Evolutionary conservation across 1,284 basidiomycete genomes (phyloP), one percentile per base, ranked within the genome.

Genomic region (Ustanciosporium gigantosporum): DNA sequence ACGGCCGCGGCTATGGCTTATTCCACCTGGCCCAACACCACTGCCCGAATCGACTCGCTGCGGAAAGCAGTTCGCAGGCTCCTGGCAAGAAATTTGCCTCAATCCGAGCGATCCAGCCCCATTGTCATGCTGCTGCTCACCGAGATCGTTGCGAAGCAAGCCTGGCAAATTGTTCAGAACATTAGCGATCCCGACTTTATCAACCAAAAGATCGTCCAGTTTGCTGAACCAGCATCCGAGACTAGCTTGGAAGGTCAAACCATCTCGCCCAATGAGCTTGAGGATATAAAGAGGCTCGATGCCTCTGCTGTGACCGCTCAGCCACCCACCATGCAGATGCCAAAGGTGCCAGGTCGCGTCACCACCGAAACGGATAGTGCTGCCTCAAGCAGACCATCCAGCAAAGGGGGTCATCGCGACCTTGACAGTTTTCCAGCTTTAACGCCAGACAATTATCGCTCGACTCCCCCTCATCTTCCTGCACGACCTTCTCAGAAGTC

Each of bases 121-220:
- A 46, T 73, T 5, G 44, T 73, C 20, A 48, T 59, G 38, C 46
- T 46, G 4, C 52, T 73, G 16, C 38, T 73, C 24, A 64, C 66
- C 23, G 71, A 73, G 36, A 52, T 73, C 32, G 29, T 70, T 4
- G 55, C 57, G 24, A 72, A 69, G 46, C 68, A 72, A 21, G 42
- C 60, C 11, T 73, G 71, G 71, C 58, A 72, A 25, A 47, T 66
- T n/a, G 46, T 67, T n/a, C 53, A 59, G 24, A 61, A 55, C 36
- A 50, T 70, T 21, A 65, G 69, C 16, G 61, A 72, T 23, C 69
- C 69, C 5, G 71, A 73, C 41, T 73, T 70, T 24, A 64, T 72
- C 44, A 72, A 73, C 29, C 56, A 51, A 14, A 57, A 68, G 42
- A 70, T 73, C 20, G 61, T 73, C 5, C 46, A 69, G 32, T 68